phyloP scores from a whole-genome alignment of 176 grass and related monocot species.

The sorghum (Sorghum bicolor) region DNA sequence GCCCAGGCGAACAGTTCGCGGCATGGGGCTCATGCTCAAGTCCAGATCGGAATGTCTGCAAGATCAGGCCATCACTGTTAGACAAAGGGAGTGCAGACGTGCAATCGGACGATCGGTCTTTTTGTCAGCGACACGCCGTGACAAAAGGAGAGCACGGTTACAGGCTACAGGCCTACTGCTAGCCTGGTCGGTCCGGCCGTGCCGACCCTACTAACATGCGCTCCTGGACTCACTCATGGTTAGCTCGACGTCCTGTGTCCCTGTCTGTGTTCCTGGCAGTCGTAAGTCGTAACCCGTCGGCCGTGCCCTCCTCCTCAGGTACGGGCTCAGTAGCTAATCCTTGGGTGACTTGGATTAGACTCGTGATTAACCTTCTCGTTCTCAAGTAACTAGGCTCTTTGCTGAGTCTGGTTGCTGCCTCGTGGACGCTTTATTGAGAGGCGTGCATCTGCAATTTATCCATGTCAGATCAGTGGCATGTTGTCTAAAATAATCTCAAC shows the following conservation, averaged over 20 bases:
- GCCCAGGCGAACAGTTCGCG: not conserved
- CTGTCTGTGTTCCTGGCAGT: not conserved
- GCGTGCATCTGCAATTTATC: not conserved
- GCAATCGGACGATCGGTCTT: not conserved
- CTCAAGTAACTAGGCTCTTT: constrained; percentile 14
- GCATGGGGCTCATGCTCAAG: not conserved
- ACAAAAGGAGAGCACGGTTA: constrained; percentile 13
- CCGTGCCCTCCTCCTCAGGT: not conserved
- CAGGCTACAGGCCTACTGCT: no score
- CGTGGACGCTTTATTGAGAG: constrained; percentile 19
- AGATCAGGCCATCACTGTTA: not conserved
- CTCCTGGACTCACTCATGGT: not conserved
- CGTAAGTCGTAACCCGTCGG: not conserved
- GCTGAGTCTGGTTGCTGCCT: not conserved
- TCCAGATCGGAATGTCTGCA: not conserved
- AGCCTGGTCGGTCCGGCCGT: not conserved
- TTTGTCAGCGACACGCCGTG: constrained; percentile 9
- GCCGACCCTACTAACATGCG: constrained; percentile 48
- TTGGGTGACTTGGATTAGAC: not conserved
- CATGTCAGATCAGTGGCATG: not conserved
- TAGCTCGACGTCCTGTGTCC: constrained; percentile 19
- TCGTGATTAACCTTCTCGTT: constrained; percentile 12
- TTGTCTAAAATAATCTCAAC: not conserved
- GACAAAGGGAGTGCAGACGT: not conserved
- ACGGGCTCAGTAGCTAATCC: not conserved